Base-by-base conservation (phyloP, 2,329 filamentous ascomycete genomes). In the Aspergillus sojae region DNA sequence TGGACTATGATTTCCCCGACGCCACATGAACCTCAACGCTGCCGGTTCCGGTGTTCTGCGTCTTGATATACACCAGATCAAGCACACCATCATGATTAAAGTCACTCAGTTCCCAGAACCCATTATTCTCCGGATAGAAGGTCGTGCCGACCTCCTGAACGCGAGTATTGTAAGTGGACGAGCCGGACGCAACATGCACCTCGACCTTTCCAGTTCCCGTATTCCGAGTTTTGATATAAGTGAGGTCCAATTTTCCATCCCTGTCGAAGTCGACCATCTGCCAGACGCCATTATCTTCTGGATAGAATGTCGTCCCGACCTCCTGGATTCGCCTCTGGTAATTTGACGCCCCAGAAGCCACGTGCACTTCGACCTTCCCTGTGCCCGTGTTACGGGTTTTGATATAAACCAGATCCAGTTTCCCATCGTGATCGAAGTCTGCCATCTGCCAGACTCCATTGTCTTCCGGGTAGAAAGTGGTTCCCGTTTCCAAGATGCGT, bases 401-500 rank as follows among this genome's bases (percentile, higher is more conserved):
- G 54, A 67, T 65, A 57, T 65, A 67, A 21, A 67, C 55, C 14
- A 65, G 56, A 57, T 67, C 65, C n/a, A 60, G 57, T 16, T 39
- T 56, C 7, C 58, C 63, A 39, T 67, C 65, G 39, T 61, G 57
- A 14, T 67, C 63, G n/a, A 57, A 57, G 50, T 65, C 65, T 5
- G 52, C 58, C 12, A 65, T 53, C 45, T 65, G 65, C 65, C 65
- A 65, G 2, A 57, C 57, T 10, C 62, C 62, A 19, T 62, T 63
- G n/a, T 66, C 57, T 30, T 65, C 63, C 45, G 58, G 30, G 16
- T 12, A 19, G 34, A 83, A 82, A 1, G 91, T 93, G 73, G 82
- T 84, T 43, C 89, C 89, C 0, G 88, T 86, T 34, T 85, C 81
- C 79, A 89, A 89, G 78, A 89, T 88, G 74, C 84, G 86, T 70